Conservation (phyloP, 352 stramenopile species). For the Globisporangium parvum region DNA sequence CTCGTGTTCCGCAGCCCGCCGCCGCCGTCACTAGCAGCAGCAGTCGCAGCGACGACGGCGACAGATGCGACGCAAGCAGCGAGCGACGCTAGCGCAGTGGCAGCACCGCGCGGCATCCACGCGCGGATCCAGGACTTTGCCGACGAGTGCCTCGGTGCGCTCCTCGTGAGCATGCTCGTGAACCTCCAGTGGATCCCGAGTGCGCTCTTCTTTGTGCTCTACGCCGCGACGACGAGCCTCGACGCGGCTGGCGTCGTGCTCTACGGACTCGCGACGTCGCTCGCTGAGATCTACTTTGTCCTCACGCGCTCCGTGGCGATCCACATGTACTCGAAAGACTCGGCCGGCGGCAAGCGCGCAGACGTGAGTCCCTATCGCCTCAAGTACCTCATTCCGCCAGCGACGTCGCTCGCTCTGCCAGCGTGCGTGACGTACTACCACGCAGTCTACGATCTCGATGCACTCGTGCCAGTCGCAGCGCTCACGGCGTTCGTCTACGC, state of each 20-base stretch:
- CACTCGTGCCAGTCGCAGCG: conserved; percentile 29
- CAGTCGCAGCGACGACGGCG: conserved; percentile 8
- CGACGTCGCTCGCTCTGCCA: conserved; percentile 33
- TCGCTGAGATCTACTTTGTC: conserved; percentile 52
- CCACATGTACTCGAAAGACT: conserved; percentile 58
- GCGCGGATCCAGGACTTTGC: conserved; percentile 35
- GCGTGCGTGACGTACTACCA: conserved; percentile 41
- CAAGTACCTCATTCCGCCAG: conserved; percentile 50
- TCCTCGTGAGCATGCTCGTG: conserved; percentile 41
- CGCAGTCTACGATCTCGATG: conserved; percentile 40
- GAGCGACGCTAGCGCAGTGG: neutral
- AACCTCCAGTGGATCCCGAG: conserved; percentile 70
- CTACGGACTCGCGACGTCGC: conserved; percentile 29
- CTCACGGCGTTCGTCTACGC: conserved; percentile 65
- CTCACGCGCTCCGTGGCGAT: conserved; percentile 47
- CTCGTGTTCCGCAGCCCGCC: conserved; percentile 39
- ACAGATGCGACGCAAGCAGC: conserved; percentile 2
- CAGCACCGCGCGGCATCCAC: conserved; percentile 15
- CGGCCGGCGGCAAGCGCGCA: conserved; percentile 32
- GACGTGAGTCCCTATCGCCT: conserved; percentile 41
- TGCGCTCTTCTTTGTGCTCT: conserved; percentile 46
- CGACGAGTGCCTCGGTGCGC: conserved; percentile 43
- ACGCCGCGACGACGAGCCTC: conserved; percentile 40
- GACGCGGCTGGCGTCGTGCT: conserved; percentile 23
- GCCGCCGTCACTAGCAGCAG: neutral